Conservation (phyloP, 805 yeast species). For the Ogataea nakhonphanomensis region DNA sequence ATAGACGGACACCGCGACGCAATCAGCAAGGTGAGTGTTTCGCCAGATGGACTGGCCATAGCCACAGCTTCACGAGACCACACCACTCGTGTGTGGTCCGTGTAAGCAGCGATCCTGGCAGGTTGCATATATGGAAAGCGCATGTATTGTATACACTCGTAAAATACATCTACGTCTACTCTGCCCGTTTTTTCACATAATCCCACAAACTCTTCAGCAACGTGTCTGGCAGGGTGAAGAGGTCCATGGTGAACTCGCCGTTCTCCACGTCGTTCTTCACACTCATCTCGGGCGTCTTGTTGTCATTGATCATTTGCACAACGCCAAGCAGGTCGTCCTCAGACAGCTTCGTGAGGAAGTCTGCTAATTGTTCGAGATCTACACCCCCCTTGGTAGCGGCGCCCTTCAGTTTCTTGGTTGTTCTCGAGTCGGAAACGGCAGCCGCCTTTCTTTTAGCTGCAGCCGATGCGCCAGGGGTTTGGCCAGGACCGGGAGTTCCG, state of each 20-base stretch:
- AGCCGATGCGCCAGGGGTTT: constrained; percentile 6
- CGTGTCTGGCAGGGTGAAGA: constrained; percentile 88
- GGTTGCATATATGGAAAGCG: background rate
- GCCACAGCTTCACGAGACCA: constrained; percentile 82
- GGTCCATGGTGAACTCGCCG: constrained; percentile 96
- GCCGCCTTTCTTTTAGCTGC: constrained; percentile 14
- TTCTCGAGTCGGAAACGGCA: constrained; percentile 34
- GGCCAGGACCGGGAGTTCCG: constrained; percentile 8
- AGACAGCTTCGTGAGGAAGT: constrained; percentile 77
- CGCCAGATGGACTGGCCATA: constrained; percentile 73
- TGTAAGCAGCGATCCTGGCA: constrained; percentile 2
- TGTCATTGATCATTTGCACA: constrained; percentile 97
- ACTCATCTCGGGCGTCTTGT: constrained; percentile 91
- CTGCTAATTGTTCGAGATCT: constrained; percentile 88
- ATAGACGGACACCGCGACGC: constrained; percentile 63
- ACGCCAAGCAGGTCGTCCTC: constrained; percentile 94
- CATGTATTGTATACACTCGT: constrained; percentile 12
- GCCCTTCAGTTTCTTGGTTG: constrained; percentile 49
- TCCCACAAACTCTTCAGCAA: constrained; percentile 92
- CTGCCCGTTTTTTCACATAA: constrained; percentile 70
- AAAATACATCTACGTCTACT: constrained; percentile 15
- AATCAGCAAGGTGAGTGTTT: constrained; percentile 58
- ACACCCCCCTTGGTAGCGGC: constrained; percentile 69
- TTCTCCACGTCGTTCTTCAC: constrained; percentile 93
- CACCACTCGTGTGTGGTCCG: constrained; percentile 64